phyloP scores from a whole-genome alignment of 2,329 filamentous ascomycete species.

The Trichoderma aggressivum region DNA sequence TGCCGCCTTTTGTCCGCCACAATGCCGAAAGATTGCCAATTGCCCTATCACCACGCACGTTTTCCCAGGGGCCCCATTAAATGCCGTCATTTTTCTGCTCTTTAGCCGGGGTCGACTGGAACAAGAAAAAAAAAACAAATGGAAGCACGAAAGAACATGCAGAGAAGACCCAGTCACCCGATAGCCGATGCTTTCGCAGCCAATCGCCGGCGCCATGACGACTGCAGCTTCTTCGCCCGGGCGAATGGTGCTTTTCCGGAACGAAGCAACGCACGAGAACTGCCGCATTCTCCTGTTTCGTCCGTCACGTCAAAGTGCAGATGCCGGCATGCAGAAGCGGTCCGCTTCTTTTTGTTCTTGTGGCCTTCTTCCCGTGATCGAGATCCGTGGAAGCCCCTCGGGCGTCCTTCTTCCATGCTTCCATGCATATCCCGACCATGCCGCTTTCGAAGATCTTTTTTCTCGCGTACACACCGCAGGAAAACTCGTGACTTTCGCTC shows the following conservation, averaged over 20 bases:
- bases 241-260: neutral
- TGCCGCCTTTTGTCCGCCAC: neutral
- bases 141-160: neutral
- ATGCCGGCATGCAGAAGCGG: neutral
- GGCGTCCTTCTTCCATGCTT: neutral
- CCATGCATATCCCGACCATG: neutral
- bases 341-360: neutral
- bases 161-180: neutral
- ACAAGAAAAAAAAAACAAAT: neutral
- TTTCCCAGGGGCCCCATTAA: neutral
- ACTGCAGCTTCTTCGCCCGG: neutral
- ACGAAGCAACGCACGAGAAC: neutral
- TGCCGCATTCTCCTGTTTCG: neutral
- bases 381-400: neutral
- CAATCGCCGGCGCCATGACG: neutral
- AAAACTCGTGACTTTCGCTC: conserved; percentile 5
- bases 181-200: neutral
- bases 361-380: neutral
- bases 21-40: neutral
- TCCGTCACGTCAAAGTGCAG: neutral
- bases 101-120: neutral
- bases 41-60: neutral
- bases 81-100: conserved; percentile 2
- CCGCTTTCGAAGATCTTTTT: neutral
- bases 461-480: neutral